Base-by-base conservation (phyloP, 225 moss, liverwort and hornwort genomes). In the Physcomitrellopsis africana region DNA sequence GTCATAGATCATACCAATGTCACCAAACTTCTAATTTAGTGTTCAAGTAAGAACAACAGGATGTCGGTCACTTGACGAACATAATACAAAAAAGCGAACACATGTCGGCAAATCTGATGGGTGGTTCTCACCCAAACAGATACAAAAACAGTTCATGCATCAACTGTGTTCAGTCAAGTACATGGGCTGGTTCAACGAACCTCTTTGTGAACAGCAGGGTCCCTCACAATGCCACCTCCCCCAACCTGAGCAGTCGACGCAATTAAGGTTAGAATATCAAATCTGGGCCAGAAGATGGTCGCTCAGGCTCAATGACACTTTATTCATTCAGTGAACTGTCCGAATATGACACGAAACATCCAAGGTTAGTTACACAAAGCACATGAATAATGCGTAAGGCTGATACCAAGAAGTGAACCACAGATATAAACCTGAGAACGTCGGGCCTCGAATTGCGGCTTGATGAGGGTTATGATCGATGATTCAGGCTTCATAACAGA, bases 361-460 rank as follows among this genome's bases (percentile, higher is more conserved):
- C 51, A 70, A 74, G 53, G 11, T 43, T 29, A 16, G 14, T 24
- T 55, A 71, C 53, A 18, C 51, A 74, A 15, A 43, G 2, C 24
- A 54, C 54, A 22, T 64, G 74, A 61, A 48, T 76, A 16, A 27
- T 47, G 16, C 52, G 37, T 24, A 63, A 67, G 37, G 58, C 63
- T 43, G 16, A 65, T 37, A 44, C 22, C 19, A 54, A 45, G 29
- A 23, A 65, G n/a, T 16, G 23, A 62, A 55, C 56, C 27, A 79
- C 44, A 43, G 18, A 29, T 78, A 41, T 45, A 51, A 71, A 89
- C 91, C 92, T 94, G 93, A 83, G 87, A 87, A 65, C 89, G 94
- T 2, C 78, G 85, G 17, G 97, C 93, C 81, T 97, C 97, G 72
- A 97, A 97, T 57, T 97, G 97, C 22, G 97, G 97, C 78, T 97